Conservation (phyloP, 805 yeast species). For the Hagleromyces aurorensis region DNA sequence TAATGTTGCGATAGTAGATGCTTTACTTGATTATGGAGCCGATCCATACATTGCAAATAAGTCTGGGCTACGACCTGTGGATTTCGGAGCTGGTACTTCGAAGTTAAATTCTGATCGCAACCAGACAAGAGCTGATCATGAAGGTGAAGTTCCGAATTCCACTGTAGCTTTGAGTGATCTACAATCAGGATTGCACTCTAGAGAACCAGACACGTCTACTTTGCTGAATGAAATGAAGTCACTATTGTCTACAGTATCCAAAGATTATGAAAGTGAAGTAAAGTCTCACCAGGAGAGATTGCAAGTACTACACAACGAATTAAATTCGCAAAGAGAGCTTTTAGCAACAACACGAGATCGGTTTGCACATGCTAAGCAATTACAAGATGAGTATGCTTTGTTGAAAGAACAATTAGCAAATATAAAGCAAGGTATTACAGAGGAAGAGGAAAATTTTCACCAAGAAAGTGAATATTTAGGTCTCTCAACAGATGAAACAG, state of each 20-base stretch:
- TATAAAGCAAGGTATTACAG: constrained; percentile 53
- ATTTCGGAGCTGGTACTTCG: constrained; percentile 53
- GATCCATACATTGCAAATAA: constrained; percentile 71
- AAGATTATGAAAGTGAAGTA: constrained; percentile 53
- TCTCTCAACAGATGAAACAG: constrained; percentile 22
- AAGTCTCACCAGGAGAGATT: constrained; percentile 44
- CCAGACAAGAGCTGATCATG: constrained; percentile 3
- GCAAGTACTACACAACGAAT: constrained; percentile 41
- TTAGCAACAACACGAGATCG: constrained; percentile 22
- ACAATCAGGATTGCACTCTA: too few species aligned
- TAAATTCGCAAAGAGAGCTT: constrained; percentile 18
- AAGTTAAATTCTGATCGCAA: constrained; percentile 12
- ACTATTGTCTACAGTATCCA: constrained; percentile 44
- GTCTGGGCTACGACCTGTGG: constrained; percentile 78
- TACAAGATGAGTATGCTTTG: constrained; percentile 48
- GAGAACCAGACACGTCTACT: constrained; percentile 21
- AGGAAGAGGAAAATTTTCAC: constrained; percentile 51
- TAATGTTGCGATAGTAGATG: constrained; percentile 69
- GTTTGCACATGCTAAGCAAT: constrained; percentile 27
- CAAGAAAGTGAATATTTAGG: constrained; percentile 35
- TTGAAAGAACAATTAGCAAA: constrained; percentile 50
- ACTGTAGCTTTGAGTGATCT: constrained; percentile 4
- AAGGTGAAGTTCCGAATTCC: too few species aligned
- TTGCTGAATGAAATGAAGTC: constrained; percentile 42
- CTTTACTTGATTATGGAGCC: constrained; percentile 81